Percentiles rank a stretch among this genome's conserved stretches.
phyloP scores from a whole-genome alignment of 2,329 filamentous ascomycete genomes.

The Ustulina deusta region DNA sequence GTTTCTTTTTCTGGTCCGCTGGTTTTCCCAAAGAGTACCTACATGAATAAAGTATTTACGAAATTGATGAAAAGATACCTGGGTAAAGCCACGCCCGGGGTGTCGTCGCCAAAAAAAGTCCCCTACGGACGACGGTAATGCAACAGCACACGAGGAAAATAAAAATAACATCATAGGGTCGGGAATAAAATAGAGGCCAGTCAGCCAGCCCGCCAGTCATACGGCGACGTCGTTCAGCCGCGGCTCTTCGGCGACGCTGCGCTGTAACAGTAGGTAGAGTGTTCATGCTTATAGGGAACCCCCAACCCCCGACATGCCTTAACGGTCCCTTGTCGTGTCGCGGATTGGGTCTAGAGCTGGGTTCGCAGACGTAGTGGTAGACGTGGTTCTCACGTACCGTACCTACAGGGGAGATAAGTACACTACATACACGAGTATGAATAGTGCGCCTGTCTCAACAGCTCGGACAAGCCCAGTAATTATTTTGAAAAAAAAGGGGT shows the following conservation, averaged over 20 bases:
- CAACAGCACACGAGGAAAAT: slow-evolving; percentile 5
- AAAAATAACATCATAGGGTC: slow-evolving; percentile 11
- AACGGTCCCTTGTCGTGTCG: slow-evolving; percentile 13
- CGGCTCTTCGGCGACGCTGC: slow-evolving; percentile 25
- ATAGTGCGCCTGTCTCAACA: slow-evolving; percentile 28
- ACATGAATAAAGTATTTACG: not conserved
- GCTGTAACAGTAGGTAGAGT: slow-evolving; percentile 12
- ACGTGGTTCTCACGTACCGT: slow-evolving; percentile 13
- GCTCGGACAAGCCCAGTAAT: slow-evolving; percentile 24
- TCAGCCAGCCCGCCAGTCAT: slow-evolving; percentile 9
- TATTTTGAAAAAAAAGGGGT: slow-evolving; percentile 17
- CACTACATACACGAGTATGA: slow-evolving; percentile 26
- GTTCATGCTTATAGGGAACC: slow-evolving; percentile 2
- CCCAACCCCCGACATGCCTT: slow-evolving; percentile 5
- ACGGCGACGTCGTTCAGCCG: slow-evolving; percentile 25
- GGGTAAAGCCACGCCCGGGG: slow-evolving; percentile 20
- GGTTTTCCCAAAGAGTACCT: not conserved
- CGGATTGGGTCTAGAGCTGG: not conserved
- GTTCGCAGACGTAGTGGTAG: not conserved
- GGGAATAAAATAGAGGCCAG: slow-evolving; percentile 1
- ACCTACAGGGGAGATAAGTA: slow-evolving; percentile 19
- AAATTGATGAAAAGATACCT: not conserved
- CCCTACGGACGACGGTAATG: slow-evolving; percentile 11
- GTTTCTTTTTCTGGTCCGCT: slow-evolving; percentile 15
- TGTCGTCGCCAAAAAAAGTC: not conserved